A percentile compares a stretch with the other conserved stretches of the same genome.
Evolutionary conservation across 805 yeast species (phyloP).

Genomic region (Schwanniomyces yamadae): DNA sequence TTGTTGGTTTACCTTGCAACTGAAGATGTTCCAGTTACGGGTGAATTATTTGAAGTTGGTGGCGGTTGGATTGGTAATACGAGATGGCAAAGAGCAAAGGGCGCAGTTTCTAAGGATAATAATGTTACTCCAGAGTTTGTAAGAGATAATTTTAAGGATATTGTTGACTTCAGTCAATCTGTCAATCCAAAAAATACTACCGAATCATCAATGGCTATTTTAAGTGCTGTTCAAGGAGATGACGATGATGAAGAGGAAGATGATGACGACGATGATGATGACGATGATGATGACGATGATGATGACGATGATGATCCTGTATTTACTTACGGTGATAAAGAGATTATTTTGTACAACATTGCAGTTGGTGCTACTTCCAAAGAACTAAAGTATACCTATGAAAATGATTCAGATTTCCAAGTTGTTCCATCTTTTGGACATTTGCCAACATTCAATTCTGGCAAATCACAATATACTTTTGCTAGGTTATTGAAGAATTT

Average conservation of each 20-base stretch:
- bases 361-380: conserved; percentile 82
- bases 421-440: conserved; percentile 90
- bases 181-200: conserved; percentile 59
- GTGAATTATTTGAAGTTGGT: conserved; percentile 87
- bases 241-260: conserved; percentile 49
- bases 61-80: conserved; percentile 97
- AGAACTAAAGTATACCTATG: conserved; percentile 79
- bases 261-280: conserved; percentile 43
- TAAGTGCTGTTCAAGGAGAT: conserved; percentile 57
- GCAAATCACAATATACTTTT: conserved; percentile 56
- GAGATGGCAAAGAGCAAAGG: conserved; percentile 92
- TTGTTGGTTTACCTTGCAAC: conserved; percentile 76
- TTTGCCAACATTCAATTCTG: conserved; percentile 74
- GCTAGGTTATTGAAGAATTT: conserved; percentile 69
- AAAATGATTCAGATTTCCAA: conserved; percentile 72
- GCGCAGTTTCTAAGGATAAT: conserved; percentile 62
- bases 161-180: conserved; percentile 64
- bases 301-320: conserved; percentile 42
- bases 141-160: conserved; percentile 61
- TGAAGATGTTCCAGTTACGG: conserved; percentile 68
- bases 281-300: conserved; percentile 35
- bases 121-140: conserved; percentile 66
- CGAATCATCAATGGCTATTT: conserved; percentile 78
- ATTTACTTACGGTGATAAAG: conserved; percentile 63
- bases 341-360: conserved; percentile 79